These are phyloP conservation scores for Xanthoparmelia taractica DNA, from an alignment of 495 filamentous ascomycete genomes.

Conservation along the genomic window DNA sequence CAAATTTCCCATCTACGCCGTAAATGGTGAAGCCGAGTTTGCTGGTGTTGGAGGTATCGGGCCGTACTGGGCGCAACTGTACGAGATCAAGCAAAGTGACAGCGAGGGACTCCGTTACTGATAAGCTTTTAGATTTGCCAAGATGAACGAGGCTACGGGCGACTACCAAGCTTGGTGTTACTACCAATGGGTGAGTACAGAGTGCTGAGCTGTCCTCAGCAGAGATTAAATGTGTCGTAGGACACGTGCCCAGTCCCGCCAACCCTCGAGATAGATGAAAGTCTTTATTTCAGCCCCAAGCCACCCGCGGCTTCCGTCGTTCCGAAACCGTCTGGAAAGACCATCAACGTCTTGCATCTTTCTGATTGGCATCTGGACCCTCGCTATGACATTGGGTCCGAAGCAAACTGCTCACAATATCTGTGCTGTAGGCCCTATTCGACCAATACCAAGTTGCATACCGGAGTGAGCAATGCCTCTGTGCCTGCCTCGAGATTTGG, in stretches of 20 bases:
- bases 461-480: constrained; percentile 23
- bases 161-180: constrained; percentile 27
- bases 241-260: constrained; percentile 24
- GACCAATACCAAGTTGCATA: constrained; percentile 23
- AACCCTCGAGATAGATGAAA: constrained; percentile 25
- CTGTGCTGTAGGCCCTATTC: constrained; percentile 39
- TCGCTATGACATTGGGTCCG: constrained; percentile 40
- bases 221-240: neutral
- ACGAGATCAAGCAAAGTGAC: neutral
- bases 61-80: constrained; percentile 26
- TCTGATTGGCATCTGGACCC: constrained; percentile 47
- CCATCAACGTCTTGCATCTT: constrained; percentile 42
- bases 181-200: constrained; percentile 19
- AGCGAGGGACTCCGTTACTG: neutral
- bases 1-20: constrained; percentile 19
- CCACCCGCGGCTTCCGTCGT: constrained; percentile 30
- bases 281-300: constrained; percentile 29
- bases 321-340: constrained; percentile 36
- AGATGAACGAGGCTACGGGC: constrained; percentile 23
- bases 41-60: constrained; percentile 22
- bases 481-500: constrained; percentile 28
- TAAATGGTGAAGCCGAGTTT: constrained; percentile 18
- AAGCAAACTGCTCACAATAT: constrained; percentile 39
- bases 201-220: neutral
- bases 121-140: constrained; percentile 13